Percentiles rank a stretch among this genome's conserved stretches.
phyloP scores from a whole-genome alignment of 345 rosid genomes.

The Linum usitatissimum region DNA sequence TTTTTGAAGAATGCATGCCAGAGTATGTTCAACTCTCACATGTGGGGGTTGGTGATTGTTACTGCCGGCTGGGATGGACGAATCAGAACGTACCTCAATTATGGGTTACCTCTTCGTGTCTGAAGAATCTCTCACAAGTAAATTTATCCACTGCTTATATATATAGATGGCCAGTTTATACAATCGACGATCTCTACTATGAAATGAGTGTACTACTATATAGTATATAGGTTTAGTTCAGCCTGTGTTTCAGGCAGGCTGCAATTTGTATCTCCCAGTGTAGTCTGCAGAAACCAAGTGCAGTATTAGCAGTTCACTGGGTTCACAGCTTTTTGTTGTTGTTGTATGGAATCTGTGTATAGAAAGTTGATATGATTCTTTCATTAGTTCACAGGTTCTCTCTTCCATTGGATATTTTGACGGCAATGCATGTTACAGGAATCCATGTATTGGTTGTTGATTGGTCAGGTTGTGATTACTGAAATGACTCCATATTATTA shows the following conservation, averaged over 20 bases:
- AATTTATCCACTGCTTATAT: not conserved
- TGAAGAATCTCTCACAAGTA: conserved; percentile 14
- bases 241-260: not conserved
- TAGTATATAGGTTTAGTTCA: no score
- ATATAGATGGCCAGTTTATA: not conserved
- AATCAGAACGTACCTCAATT: conserved; percentile 57
- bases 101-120: conserved; percentile 51
- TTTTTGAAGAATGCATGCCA: conserved; percentile 50
- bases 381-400: not conserved
- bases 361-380: not conserved
- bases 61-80: conserved; percentile 73
- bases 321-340: not conserved
- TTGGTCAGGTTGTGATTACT: not conserved
- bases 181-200: no score
- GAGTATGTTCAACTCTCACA: conserved; percentile 34
- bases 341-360: not conserved
- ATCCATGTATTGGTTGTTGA: not conserved
- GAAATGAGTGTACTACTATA: no score
- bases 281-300: not conserved
- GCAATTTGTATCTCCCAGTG: not conserved
- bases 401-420: no score
- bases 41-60: conserved; percentile 62
- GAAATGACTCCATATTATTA: not conserved
- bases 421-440: no score
- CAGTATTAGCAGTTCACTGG: not conserved